Evolutionary conservation across 306 rosid genomes (phyloP), one percentile per base, ranked within the genome.

Genomic region (Prunus padus): DNA sequence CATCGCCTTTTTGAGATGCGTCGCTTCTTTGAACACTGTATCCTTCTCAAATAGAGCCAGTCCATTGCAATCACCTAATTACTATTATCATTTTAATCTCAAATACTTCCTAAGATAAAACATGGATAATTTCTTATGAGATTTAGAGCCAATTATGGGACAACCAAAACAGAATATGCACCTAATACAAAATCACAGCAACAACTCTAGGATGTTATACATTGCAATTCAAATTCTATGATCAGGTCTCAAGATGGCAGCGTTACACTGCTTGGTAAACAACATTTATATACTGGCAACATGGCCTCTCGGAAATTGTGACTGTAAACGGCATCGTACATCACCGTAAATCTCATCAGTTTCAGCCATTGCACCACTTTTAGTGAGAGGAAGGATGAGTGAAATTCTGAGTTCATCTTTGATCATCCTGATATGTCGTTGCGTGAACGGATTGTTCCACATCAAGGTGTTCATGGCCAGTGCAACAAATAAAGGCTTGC

Each of bases 311-410:
- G 71, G 87, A 84, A 84, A 77, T 73, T 83, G 83, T 7, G 92
- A 81, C 80, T 85, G 95, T 8, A 71, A 83, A 54, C 86, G 86
- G 75, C 90, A 88, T 66, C 92, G 86, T 6, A 95, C 93, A 28
- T 91, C 89, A 0, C 97, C 85, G 84, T 86, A 95, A 54, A 95
- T 95, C 60, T 88, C 69, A 57, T 92, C 82, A 54, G 96, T 92
- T 81, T 95, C 99, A 22, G 97, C 97, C 99, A 95, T 92, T 67
- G 99, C 99, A 20, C 97, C 99, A 69, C 88, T 92, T 79, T 86
- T 92, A 0, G 83, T 51, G 55, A 92, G 91, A 20, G 97, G 97
- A 28, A 82, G 89, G 67, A 94, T 89, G 76, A 94, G 88, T 59
- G 77, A 45, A 56, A 86, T 81, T 59, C 95, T 96, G 57, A 91